Base-by-base conservation (phyloP, 2,329 filamentous ascomycete genomes). In the Geosmithia morbida region DNA sequence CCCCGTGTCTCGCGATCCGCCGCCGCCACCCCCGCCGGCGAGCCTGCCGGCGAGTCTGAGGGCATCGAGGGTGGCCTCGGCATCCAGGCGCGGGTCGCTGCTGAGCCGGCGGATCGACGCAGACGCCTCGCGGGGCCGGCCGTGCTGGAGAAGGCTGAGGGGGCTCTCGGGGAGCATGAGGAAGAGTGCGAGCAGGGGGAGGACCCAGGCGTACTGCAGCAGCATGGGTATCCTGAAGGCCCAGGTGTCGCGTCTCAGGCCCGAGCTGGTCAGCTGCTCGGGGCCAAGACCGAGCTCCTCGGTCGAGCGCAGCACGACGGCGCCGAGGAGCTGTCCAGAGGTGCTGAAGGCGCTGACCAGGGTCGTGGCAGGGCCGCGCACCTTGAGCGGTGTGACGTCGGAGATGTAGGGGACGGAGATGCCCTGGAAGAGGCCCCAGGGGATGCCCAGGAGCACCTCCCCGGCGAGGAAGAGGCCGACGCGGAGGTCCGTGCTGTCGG, bases 291-390 rank as follows among this genome's bases (percentile, higher is more conserved):
- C 48, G 11, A 56, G 51, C 18, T 55, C 48, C 2, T 61, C 46
- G 13, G 65, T 53, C 6, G 51, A 58, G 41, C 59, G 57, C 7
- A 64, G 54, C 1, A 66, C 61, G 0, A 56, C 60, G 1, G 61
- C 57, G 0, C 58, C 57, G 14, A 64, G 50, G 14, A 68, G 52
- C 48, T 68, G 64, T 4, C 66, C 66, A 26, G 66, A 57, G 13
- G 62, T 57, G 59, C 64, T 67, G 49, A 63, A 67, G 49, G 68
- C 54, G 46, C 67, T 68, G 42, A 63, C 57, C 48, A 65, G 65
- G 0, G 58, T 60, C 0, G 63, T 64, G 2, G 68, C 55, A 20
- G 65, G 64, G 2, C 57, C 57, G 10, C 64, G 57, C 2, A 68
- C 58, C 5, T 59, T 66, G 59, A 50, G 47, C 26, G 53, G 53